A percentile compares a stretch with the other conserved stretches of the same genome.
Evolutionary conservation across 2,329 filamentous ascomycete species (phyloP).

Genomic region (Calonectria pauciramosa): DNA sequence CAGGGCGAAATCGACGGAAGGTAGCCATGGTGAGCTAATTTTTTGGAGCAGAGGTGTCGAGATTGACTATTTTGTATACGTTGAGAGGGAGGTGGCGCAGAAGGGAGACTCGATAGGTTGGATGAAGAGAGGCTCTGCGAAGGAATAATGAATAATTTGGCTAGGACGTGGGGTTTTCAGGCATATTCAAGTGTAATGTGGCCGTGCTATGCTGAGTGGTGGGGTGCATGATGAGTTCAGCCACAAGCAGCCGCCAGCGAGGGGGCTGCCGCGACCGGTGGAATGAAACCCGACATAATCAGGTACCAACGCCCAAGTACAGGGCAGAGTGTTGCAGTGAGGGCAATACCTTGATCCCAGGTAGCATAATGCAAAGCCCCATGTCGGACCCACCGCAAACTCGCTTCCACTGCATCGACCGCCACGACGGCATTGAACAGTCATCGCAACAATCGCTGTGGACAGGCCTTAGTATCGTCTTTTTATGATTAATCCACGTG

Average conservation of each 20-base stretch:
- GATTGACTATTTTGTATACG: neutral
- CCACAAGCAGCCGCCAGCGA: constrained; percentile 16
- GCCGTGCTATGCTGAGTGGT: neutral
- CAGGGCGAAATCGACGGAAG: constrained; percentile 86
- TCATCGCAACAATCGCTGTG: constrained; percentile 27
- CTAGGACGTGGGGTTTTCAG: constrained; percentile 2
- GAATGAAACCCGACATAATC: constrained; percentile 19
- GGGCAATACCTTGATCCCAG: constrained; percentile 7
- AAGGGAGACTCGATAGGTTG: neutral
- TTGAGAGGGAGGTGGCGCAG: neutral
- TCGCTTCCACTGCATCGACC: constrained; percentile 37
- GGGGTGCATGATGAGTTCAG: constrained; percentile 9
- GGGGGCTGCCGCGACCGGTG: constrained; percentile 11
- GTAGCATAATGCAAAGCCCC: constrained; percentile 29
- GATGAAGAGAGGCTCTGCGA: neutral
- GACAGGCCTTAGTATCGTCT: constrained; percentile 19
- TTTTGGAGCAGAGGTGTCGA: neutral
- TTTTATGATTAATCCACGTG: constrained; percentile 27
- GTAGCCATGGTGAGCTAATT: constrained; percentile 56
- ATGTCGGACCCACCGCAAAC: constrained; percentile 32
- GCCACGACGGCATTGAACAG: constrained; percentile 37
- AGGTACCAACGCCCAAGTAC: constrained; percentile 17
- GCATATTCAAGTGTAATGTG: neutral
- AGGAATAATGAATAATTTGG: constrained; percentile 8
- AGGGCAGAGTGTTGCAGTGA: neutral